A percentile compares a stretch with the other conserved stretches of the same genome.
Conservation (phyloP, 331 rosid species). For the Acacia concinna region DNA sequence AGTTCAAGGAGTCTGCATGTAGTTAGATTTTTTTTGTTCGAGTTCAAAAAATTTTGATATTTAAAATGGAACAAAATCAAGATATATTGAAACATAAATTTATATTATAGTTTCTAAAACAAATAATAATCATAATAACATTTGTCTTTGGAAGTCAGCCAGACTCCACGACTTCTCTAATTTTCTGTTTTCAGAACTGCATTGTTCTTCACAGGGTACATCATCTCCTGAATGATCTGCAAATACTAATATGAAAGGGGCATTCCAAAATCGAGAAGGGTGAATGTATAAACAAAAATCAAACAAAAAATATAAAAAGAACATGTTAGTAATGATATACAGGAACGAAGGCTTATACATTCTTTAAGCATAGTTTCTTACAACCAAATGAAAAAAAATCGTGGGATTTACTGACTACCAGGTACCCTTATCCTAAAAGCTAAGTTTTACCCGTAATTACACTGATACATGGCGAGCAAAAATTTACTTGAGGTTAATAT, state of each 20-base stretch:
- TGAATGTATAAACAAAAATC: not conserved
- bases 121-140: not conserved
- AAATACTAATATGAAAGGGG: not conserved
- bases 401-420: constrained; percentile 34
- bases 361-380: constrained; percentile 25
- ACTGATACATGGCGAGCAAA: constrained; percentile 41
- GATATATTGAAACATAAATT: not conserved
- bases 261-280: not conserved
- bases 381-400: constrained; percentile 30
- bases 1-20: too few species aligned
- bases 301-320: not conserved
- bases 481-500: constrained; percentile 60
- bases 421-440: constrained; percentile 49
- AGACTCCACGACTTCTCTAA: not conserved
- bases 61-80: too few species aligned
- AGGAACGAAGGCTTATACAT: constrained; percentile 23
- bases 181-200: not conserved
- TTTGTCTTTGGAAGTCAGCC: too few species aligned
- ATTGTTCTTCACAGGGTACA: not conserved
- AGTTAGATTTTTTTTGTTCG: too few species aligned
- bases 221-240: not conserved
- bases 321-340: not conserved
- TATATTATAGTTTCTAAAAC: not conserved
- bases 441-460: constrained; percentile 72
- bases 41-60: too few species aligned